Conservation (phyloP, 805 yeast genomes). For the Suhomyces pyralidae region DNA sequence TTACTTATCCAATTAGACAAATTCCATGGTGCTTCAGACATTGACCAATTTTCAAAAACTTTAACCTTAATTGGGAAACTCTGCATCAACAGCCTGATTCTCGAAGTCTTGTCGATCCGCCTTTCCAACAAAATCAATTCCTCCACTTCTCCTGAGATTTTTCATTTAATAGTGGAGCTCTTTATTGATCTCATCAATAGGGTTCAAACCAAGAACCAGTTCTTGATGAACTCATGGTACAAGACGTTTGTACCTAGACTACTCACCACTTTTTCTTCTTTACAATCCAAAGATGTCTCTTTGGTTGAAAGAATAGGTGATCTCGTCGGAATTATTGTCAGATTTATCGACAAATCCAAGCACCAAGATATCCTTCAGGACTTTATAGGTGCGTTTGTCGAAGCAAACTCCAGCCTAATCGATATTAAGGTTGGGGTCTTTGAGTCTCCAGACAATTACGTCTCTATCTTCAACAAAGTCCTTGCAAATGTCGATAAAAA, state of each 20-base stretch:
- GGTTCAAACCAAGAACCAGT: constrained; percentile 28
- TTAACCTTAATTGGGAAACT: constrained; percentile 24
- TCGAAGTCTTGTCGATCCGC: constrained; percentile 45
- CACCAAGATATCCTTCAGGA: constrained; percentile 49
- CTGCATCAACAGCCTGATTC: constrained; percentile 40
- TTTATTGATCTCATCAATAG: constrained; percentile 21
- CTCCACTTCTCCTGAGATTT: constrained; percentile 5
- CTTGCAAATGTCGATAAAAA: constrained; percentile 53
- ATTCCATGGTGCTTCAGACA: constrained; percentile 27
- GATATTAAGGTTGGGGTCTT: constrained; percentile 17
- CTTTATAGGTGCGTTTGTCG: constrained; percentile 34
- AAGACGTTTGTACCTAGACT: constrained; percentile 43
- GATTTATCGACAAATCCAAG: constrained; percentile 33
- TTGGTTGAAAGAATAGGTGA: constrained; percentile 40
- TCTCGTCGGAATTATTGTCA: constrained; percentile 40
- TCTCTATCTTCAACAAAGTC: constrained; percentile 40
- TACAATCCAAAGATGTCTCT: constrained; percentile 4
- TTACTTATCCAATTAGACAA: constrained; percentile 31
- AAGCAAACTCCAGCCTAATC: constrained; percentile 6
- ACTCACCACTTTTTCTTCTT: constrained; percentile 14
- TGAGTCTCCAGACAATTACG: constrained; percentile 26
- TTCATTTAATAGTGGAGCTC: constrained; percentile 12
- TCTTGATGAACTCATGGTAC: constrained; percentile 42
- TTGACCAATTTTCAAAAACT: constrained; percentile 12
- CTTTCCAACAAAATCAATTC: constrained; percentile 34